Percentiles rank a stretch among this genome's conserved stretches.
phyloP scores from a whole-genome alignment of 208 protist species.

The Herpetomonas tarakana region DNA sequence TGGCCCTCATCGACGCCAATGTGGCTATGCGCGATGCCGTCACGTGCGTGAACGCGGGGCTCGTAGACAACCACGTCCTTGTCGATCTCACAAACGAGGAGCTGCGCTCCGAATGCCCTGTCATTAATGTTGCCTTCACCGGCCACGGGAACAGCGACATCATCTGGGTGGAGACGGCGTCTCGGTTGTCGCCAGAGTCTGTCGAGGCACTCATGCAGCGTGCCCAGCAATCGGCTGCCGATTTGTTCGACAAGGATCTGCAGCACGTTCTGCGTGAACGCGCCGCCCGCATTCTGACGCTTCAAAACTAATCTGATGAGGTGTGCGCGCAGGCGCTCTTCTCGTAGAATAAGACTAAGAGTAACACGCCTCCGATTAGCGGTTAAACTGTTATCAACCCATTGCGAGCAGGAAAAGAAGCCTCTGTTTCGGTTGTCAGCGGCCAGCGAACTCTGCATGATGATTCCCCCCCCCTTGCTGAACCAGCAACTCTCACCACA shows the following conservation, averaged over 20 bases:
- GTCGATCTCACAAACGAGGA: constrained; percentile 78
- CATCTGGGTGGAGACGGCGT: constrained; percentile 76
- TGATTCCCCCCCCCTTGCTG: too few species aligned
- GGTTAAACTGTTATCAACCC: too few species aligned
- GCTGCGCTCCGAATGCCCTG: constrained; percentile 67
- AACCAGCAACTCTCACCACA: too few species aligned
- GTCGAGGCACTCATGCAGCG: constrained; percentile 45
- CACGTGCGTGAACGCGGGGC: constrained; percentile 57
- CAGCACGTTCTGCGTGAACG: constrained; percentile 50
- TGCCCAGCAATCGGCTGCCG: constrained; percentile 41
- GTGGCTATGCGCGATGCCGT: constrained; percentile 82
- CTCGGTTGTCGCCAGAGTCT: constrained; percentile 53
- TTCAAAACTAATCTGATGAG: constrained; percentile 21
- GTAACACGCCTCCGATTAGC: too few species aligned
- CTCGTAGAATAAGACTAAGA: too few species aligned
- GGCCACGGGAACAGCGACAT: constrained; percentile 64
- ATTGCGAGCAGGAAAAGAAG: too few species aligned
- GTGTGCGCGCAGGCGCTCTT: too few species aligned
- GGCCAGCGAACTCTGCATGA: too few species aligned
- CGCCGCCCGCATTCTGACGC: constrained; percentile 39
- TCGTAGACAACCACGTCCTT: constrained; percentile 64
- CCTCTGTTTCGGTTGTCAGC: too few species aligned
- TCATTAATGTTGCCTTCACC: constrained; percentile 58
- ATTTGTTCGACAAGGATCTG: constrained; percentile 39
- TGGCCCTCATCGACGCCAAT: constrained; percentile 81